Evolutionary conservation across 495 filamentous ascomycete genomes (phyloP), one percentile per base, ranked within the genome.

Genomic region (Aspergillus asperescens): DNA sequence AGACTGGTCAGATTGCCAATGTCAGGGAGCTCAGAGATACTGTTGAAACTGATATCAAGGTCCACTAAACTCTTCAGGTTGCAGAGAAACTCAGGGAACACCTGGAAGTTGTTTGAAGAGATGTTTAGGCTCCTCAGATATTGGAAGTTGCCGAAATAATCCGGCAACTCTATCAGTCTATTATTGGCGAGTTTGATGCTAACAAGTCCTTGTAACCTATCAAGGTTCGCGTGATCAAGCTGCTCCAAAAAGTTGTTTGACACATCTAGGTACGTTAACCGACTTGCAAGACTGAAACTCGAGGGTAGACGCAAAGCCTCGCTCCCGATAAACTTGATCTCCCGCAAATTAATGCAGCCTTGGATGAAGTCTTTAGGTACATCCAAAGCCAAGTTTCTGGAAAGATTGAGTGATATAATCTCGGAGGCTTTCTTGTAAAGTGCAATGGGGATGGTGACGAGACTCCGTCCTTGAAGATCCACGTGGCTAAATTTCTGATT

Each of bases 321-420:
- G 61, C 96, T 96, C 58, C 86, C 87, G 43, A 86, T 86, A 67
- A 83, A 99, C 57, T 92, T 94, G 74, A 99, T 93, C 62, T 99
- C 93, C 15, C 93, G 86, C 27, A 99, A 69, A 62, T 90, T 90
- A 42, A 82, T 82, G 67, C 94, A 99, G 35, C 87, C 83, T 62
- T 95, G 89, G 42, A 99, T 92, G 68, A 99, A 99, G 67, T 99
- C 93, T 62, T 88, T 89, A 1, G 93, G 93, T 12, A 99, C 82
- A 65, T 96, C 89, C 39, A 99, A 76, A 1, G 89, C 89, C 13
- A 96, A 78, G 58, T 99, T 99, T 19, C 85, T 77, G 0, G 92
- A 96, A 23, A 99, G 72, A 61, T 97, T 96, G 27, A 99, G 75
- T 7, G 89, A 94, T 45, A 96, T 92, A 54, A 99, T 97, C 56